Evolutionary conservation across 1,284 basidiomycete species (phyloP).

Genomic region (Afroboletus lepidellus): DNA sequence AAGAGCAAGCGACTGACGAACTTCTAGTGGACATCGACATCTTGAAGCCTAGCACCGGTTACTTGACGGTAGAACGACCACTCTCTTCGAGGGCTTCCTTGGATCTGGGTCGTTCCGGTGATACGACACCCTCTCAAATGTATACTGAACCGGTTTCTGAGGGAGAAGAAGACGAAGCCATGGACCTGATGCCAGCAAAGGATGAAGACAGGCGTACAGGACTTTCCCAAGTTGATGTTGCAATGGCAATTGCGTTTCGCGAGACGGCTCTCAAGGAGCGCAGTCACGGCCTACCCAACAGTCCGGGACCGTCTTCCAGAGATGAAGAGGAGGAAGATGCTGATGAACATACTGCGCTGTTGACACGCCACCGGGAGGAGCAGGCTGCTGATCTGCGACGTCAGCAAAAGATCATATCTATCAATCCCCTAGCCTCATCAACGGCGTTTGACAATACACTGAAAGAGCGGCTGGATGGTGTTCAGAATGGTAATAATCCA

Average conservation of each 20-base stretch:
- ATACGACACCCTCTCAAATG: conserved; percentile 47
- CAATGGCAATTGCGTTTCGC: conserved; percentile 80
- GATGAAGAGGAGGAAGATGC: conserved; percentile 36
- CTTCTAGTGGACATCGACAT: conserved; percentile 87
- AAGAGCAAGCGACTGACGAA: conserved; percentile 1
- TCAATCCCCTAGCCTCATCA: conserved; percentile 83
- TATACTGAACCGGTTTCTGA: conserved; percentile 90
- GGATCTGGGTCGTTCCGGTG: conserved; percentile 46
- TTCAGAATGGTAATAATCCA: conserved; percentile 32
- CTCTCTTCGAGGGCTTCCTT: conserved; percentile 46
- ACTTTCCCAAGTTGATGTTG: conserved; percentile 65
- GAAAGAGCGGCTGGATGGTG: conserved; percentile 55
- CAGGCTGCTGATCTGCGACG: conserved; percentile 21
- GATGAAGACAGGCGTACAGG: conserved; percentile 82
- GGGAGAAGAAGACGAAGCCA: conserved; percentile 83
- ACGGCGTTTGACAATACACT: conserved; percentile 80
- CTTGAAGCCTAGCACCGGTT: conserved; percentile 80
- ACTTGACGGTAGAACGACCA: conserved; percentile 78
- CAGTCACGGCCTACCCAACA: conserved; percentile 15
- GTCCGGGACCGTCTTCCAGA: conserved; percentile 4
- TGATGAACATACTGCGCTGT: conserved; percentile 45
- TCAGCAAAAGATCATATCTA: conserved; percentile 54
- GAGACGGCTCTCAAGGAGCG: conserved; percentile 72
- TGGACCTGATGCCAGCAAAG: conserved; percentile 62
- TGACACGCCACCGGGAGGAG: conserved; percentile 29